These are phyloP conservation scores for Camellia lanceoleosa DNA, from an alignment of 148 eudicot genomes.

Conservation along the genomic window DNA sequence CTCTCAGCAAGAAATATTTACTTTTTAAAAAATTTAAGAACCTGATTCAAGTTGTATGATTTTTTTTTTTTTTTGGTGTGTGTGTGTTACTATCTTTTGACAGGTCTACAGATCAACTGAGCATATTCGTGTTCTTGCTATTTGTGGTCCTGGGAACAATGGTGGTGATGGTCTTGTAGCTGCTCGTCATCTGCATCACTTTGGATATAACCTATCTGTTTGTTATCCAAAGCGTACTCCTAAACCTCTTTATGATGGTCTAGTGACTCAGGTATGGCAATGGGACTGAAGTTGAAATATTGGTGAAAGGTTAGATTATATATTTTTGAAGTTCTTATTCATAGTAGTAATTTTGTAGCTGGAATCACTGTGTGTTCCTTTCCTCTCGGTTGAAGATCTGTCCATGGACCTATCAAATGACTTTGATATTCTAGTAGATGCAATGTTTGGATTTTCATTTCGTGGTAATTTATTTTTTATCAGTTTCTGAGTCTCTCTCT, in stretches of 20 bases:
- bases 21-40: neutral
- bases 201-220: conserved; percentile 74
- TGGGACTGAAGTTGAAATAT: conserved; percentile 7
- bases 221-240: conserved; percentile 96
- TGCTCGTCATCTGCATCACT: conserved; percentile 93
- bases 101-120: conserved; percentile 77
- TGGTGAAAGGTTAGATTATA: neutral
- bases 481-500: neutral
- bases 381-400: conserved; percentile 74
- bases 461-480: conserved; percentile 51
- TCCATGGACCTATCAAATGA: conserved; percentile 66
- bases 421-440: conserved; percentile 83
- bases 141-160: conserved; percentile 98
- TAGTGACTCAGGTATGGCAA: conserved; percentile 82
- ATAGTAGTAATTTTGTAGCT: conserved; percentile 52
- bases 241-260: conserved; percentile 82
- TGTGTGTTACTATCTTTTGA: conserved; percentile 6
- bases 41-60: conserved; percentile 3
- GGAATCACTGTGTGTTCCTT: conserved; percentile 85
- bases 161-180: conserved; percentile 99
- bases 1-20: neutral
- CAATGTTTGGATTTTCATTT: conserved; percentile 97
- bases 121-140: conserved; percentile 68
- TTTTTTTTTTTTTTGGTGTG: neutral
- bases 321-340: conserved; percentile 16